Conservation (phyloP, 805 yeast species). For the Metschnikowia drakensbergensis region DNA sequence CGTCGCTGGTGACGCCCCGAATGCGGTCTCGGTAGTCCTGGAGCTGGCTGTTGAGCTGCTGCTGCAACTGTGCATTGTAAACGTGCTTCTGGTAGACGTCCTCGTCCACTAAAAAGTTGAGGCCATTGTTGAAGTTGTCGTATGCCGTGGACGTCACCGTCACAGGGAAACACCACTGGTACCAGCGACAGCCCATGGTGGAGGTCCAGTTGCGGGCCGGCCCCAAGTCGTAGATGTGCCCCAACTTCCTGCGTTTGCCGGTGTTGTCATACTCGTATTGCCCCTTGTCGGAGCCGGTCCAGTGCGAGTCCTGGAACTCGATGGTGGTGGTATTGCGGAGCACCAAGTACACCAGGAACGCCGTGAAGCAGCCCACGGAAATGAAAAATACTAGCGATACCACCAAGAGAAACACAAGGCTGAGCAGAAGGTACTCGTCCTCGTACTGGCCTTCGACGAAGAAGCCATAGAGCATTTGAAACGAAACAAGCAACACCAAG, state of each 20-base stretch:
- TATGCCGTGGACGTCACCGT: slow-evolving; percentile 19
- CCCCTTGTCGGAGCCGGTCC: slow-evolving; percentile 39
- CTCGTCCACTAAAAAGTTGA: slow-evolving; percentile 49
- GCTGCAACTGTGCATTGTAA: slow-evolving; percentile 43
- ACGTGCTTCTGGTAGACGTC: slow-evolving; percentile 37
- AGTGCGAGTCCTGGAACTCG: slow-evolving; percentile 60
- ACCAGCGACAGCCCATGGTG: slow-evolving; percentile 67
- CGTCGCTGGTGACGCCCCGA: slow-evolving; percentile 12
- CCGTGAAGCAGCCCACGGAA: slow-evolving; percentile 44
- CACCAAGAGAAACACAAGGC: slow-evolving; percentile 57
- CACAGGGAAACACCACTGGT: slow-evolving; percentile 70
- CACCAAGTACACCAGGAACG: slow-evolving; percentile 57
- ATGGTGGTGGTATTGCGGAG: slow-evolving; percentile 72
- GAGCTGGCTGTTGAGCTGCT: slow-evolving; percentile 42
- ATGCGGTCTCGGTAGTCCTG: slow-evolving; percentile 16
- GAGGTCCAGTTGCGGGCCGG: slow-evolving; percentile 53
- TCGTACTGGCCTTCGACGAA: slow-evolving; percentile 39
- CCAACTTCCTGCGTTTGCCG: slow-evolving; percentile 43
- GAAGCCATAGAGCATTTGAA: slow-evolving; percentile 45
- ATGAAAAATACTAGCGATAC: slow-evolving; percentile 54
- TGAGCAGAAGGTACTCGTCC: slow-evolving; percentile 48
- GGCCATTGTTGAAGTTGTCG: slow-evolving; percentile 38
- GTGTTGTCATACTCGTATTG: slow-evolving; percentile 33
- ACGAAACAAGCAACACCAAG: slow-evolving; percentile 38
- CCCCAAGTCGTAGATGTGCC: slow-evolving; percentile 80